Evolutionary conservation across 148 eudicot genomes (phyloP).

Genomic region (Rhododendron simsii): DNA sequence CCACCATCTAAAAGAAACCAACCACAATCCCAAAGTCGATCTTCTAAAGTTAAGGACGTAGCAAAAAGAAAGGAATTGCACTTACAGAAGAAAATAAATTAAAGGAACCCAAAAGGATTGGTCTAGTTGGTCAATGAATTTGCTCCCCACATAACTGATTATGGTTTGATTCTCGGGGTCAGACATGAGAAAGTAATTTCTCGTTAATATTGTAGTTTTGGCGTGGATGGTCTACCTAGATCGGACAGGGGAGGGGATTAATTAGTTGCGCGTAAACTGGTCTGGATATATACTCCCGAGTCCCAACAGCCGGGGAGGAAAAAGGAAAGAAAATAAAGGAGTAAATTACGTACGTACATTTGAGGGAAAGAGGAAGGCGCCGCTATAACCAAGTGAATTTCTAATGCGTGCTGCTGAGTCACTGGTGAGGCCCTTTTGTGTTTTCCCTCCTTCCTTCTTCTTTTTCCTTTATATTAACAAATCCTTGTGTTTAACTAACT

Average conservation of each 20-base stretch:
- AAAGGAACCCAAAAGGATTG: neutral
- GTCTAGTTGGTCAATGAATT: neutral
- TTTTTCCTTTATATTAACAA: neutral
- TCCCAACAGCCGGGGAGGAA: too few species aligned
- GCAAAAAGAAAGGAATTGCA: conserved; percentile 6
- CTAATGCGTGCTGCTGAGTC: conserved; percentile 2
- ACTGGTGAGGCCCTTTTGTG: neutral
- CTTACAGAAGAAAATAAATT: neutral
- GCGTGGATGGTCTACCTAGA: too few species aligned
- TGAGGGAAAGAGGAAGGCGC: neutral
- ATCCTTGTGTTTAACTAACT: neutral
- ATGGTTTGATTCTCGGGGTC: too few species aligned
- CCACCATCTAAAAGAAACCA: neutral
- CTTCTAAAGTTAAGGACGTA: neutral
- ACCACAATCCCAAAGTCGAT: conserved; percentile 7
- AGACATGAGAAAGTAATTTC: too few species aligned
- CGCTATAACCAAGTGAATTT: neutral
- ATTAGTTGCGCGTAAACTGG: neutral
- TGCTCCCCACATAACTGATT: neutral
- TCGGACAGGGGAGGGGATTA: too few species aligned
- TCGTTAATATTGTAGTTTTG: too few species aligned
- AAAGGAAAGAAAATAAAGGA: neutral
- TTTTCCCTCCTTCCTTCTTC: neutral
- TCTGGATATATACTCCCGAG: too few species aligned
- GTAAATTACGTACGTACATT: neutral